A percentile compares a stretch with the other conserved stretches of the same genome.
phyloP scores from a whole-genome alignment of 1,284 basidiomycete species.

The Apiotrichum gamsii region DNA sequence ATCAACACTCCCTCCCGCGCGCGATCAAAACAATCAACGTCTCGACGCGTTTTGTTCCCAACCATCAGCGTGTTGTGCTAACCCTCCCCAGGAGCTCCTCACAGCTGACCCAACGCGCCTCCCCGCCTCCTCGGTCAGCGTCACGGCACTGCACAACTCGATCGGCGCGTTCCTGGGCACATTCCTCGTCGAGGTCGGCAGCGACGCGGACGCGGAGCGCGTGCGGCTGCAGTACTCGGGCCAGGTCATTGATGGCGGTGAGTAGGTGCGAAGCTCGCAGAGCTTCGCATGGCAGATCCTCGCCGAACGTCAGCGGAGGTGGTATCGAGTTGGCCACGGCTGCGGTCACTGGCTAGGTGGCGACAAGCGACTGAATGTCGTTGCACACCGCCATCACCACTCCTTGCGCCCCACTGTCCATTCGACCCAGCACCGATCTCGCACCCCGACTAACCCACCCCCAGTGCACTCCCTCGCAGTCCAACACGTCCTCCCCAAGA shows the following conservation, averaged over 20 bases:
- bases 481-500: slow-evolving; percentile 35
- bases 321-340: too few species aligned
- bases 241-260: slow-evolving; percentile 38
- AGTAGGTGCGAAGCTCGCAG: too few species aligned
- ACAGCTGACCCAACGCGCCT: slow-evolving; percentile 26
- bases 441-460: neutral
- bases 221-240: slow-evolving; percentile 34
- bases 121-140: slow-evolving; percentile 19
- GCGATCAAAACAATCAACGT: too few species aligned
- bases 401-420: too few species aligned
- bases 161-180: slow-evolving; percentile 29
- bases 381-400: too few species aligned
- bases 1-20: too few species aligned
- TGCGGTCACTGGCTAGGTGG: too few species aligned
- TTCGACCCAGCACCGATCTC: neutral
- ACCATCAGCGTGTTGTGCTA: too few species aligned
- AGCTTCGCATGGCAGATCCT: too few species aligned
- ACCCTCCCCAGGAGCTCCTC: slow-evolving; percentile 28
- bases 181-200: slow-evolving; percentile 31
- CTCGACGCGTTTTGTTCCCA: too few species aligned
- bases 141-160: slow-evolving; percentile 24
- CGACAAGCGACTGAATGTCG: too few species aligned
- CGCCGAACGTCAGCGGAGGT: too few species aligned
- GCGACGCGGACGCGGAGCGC: slow-evolving; percentile 33
- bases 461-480: slow-evolving; percentile 34